Conservation (phyloP, 2,329 filamentous ascomycete species). For the Nemania diffusa region DNA sequence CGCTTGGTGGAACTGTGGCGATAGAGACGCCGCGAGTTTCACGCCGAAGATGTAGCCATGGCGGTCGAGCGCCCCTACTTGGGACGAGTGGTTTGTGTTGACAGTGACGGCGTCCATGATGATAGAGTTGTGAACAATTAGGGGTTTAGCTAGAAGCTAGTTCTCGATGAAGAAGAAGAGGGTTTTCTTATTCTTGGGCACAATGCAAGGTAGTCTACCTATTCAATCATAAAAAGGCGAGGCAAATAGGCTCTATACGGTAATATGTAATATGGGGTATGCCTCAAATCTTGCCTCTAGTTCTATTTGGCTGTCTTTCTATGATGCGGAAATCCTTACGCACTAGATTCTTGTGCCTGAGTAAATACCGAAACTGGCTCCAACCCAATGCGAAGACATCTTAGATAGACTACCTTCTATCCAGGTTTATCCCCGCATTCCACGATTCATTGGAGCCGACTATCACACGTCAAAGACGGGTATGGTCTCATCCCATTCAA, state of each 20-base stretch:
- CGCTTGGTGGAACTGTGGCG: slow-evolving; percentile 64
- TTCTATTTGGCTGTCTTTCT: neutral
- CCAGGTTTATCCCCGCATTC: slow-evolving; percentile 12
- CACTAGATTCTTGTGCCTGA: too few relatives aligned
- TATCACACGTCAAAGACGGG: neutral
- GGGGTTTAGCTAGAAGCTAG: neutral
- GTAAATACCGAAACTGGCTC: too few relatives aligned
- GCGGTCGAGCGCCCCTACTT: slow-evolving; percentile 50
- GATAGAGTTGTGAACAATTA: neutral
- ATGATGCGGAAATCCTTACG: slow-evolving; percentile 2
- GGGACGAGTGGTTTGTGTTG: neutral
- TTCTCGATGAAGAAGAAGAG: neutral
- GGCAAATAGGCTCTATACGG: neutral
- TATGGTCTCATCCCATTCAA: slow-evolving; percentile 22
- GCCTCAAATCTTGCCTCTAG: neutral
- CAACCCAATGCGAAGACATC: too few relatives aligned
- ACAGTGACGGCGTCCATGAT: slow-evolving; percentile 21
- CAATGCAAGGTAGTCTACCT: neutral
- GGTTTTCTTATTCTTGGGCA: neutral
- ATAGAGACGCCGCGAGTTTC: slow-evolving; percentile 65
- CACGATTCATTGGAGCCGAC: neutral
- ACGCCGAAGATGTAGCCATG: slow-evolving; percentile 68
- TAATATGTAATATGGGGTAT: neutral
- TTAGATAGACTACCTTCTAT: neutral
- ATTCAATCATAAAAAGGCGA: neutral